Evolutionary conservation across 2,329 filamentous ascomycete species (phyloP), one percentile per base, ranked within the genome.

Genomic region (Alternaria sp.): DNA sequence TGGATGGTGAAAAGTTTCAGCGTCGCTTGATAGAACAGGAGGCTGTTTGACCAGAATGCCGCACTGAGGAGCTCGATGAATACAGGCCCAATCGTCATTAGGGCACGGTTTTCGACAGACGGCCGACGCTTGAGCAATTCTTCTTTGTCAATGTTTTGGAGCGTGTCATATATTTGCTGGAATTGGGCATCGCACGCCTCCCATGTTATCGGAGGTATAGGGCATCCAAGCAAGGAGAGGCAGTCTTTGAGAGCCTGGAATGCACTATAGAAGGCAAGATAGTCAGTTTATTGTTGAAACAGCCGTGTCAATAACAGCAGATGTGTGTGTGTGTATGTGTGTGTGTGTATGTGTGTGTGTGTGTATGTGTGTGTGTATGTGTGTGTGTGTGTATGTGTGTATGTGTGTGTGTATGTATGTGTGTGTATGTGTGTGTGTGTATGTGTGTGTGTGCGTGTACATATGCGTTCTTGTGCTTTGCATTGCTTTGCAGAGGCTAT

Each of bases 121-220:
- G 74, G 67, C n/a, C 61, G 66, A 26, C 70, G 61, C 33, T 69
- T 63, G 1, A 79, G 56, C 10, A 79, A 39, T 26, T 76, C 63
- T 87, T 87, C 76, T 84, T 84, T 40, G 80, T 83, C 71, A 90
- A 79, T 58, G 4, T 59, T 66, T 41, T 77, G 70, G 10, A 80
- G 61, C 9, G 51, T 46, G 56, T 70, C 36, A 65, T 68, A 66
- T 63, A 77, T 23, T 51, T 83, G 81, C 65, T 88, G 83, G 68
- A 95, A 97, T 53, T 89, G 86, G 17, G 80, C 79, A 71, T 97
- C 93, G 69, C 92, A 96, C 66, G 90, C 86, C 66, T 93, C 88
- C 73, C 88, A 93, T 2, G 88, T 88, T 2, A 86, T 80, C 2
- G 88, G 82, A 33, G 88, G 85, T 11, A 95, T 80, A 1, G 84